Evolutionary conservation across 148 eudicot genomes (phyloP).

Genomic region (Camellia granthamiana): DNA sequence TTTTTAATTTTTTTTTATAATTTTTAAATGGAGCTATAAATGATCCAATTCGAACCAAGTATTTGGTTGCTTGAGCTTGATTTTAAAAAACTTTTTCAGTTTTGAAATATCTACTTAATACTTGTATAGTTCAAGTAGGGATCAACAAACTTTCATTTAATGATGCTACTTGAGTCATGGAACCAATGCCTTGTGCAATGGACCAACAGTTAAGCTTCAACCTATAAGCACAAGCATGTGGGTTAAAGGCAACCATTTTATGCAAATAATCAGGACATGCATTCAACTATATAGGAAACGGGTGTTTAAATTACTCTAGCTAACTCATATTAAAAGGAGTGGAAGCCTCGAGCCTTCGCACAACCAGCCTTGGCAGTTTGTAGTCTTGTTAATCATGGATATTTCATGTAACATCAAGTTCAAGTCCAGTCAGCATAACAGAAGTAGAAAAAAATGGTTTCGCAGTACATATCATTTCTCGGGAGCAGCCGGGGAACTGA

Average conservation of each 20-base stretch:
- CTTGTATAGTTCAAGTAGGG: neutral
- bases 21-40: no score
- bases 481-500: slow-evolving; percentile 24
- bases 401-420: neutral
- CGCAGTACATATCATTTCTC: slow-evolving; percentile 47
- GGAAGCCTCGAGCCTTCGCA: neutral
- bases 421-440: neutral
- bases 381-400: neutral
- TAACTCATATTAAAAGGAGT: neutral
- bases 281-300: neutral
- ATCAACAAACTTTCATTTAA: neutral
- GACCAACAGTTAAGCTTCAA: neutral
- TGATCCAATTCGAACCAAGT: no score
- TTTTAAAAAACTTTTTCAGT: no score
- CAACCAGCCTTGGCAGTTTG: neutral
- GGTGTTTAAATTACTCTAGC: neutral
- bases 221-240: neutral
- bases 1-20: no score
- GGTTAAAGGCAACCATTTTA: neutral
- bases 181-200: neutral
- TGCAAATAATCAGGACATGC: neutral
- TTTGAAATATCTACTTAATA: no score
- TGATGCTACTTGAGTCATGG: neutral
- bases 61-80: no score
- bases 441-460: neutral